These are phyloP conservation scores for Arabidopsis lyrata DNA, from an alignment of 441 rosid genomes.

Conservation along the genomic window DNA sequence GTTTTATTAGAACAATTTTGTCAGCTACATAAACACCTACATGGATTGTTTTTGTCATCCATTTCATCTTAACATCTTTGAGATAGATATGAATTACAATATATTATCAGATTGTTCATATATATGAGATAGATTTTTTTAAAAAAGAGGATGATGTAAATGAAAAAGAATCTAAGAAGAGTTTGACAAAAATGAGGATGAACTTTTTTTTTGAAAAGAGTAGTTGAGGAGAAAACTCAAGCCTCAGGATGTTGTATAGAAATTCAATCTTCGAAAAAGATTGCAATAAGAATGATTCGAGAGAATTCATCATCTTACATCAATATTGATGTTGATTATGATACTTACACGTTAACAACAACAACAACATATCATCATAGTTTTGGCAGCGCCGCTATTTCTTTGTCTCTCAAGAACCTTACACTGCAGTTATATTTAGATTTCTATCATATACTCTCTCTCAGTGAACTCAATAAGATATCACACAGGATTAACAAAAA, in stretches of 20 bases:
- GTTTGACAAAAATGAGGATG: background rate
- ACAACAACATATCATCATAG: background rate
- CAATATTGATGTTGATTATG: background rate
- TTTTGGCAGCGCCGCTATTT: background rate
- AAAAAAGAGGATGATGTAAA: background rate
- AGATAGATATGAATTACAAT: too few relatives aligned
- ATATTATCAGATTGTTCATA: too few relatives aligned
- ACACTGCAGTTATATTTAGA: background rate
- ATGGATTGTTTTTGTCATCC: too few relatives aligned
- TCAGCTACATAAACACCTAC: too few relatives aligned
- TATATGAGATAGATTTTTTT: too few relatives aligned
- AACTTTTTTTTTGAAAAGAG: background rate
- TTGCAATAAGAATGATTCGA: background rate
- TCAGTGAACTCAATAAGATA: background rate
- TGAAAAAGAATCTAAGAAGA: background rate
- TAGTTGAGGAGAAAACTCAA: too few relatives aligned
- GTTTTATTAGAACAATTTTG: too few relatives aligned
- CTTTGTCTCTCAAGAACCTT: background rate
- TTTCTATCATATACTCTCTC: background rate
- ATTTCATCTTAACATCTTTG: too few relatives aligned
- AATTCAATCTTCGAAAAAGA: background rate
- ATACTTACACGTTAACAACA: slow-evolving; percentile 37
- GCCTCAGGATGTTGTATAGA: too few relatives aligned
- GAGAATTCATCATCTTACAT: background rate
- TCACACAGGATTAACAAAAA: background rate